Conservation (phyloP, 1,284 basidiomycete species). For the Malassezia sp. region DNA sequence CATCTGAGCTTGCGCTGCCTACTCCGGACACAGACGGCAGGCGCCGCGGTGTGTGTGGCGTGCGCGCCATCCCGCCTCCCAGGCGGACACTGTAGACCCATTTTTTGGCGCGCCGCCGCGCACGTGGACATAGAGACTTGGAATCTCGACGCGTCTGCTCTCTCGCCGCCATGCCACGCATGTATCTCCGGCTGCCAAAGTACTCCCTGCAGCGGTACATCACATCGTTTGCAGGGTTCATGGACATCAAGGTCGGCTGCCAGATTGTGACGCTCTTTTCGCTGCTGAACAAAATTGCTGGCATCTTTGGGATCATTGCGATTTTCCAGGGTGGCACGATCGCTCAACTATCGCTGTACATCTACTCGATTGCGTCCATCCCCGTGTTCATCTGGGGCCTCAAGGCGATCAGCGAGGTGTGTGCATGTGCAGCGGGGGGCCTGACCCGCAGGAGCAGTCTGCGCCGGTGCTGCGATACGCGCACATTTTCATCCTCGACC, state of each 20-base stretch:
- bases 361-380: constrained; percentile 78
- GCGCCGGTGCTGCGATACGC: constrained; percentile 70
- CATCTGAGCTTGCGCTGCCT: constrained; percentile 12
- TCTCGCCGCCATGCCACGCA: constrained; percentile 26
- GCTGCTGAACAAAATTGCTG: constrained; percentile 92
- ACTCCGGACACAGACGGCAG: too few relatives aligned
- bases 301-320: constrained; percentile 87
- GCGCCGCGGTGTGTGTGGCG: too few relatives aligned
- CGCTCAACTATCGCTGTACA: constrained; percentile 66
- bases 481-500: constrained; percentile 82
- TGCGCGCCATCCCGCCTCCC: too few relatives aligned
- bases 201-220: constrained; percentile 30
- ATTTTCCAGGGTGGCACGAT: constrained; percentile 76
- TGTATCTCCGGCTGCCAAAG: constrained; percentile 30
- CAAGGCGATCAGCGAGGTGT: constrained; percentile 60
- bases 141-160: too few relatives aligned
- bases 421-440: too few relatives aligned
- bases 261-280: constrained; percentile 43
- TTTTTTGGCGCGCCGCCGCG: too few relatives aligned
- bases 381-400: constrained; percentile 76
- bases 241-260: constrained; percentile 44
- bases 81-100: too few relatives aligned
- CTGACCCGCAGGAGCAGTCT: constrained; percentile 44
- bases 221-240: constrained; percentile 39
- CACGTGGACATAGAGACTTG: too few relatives aligned